These are phyloP conservation scores for Cutaneotrichosporon sp. DNA, from an alignment of 1,284 basidiomycete species.

Conservation along the genomic window DNA sequence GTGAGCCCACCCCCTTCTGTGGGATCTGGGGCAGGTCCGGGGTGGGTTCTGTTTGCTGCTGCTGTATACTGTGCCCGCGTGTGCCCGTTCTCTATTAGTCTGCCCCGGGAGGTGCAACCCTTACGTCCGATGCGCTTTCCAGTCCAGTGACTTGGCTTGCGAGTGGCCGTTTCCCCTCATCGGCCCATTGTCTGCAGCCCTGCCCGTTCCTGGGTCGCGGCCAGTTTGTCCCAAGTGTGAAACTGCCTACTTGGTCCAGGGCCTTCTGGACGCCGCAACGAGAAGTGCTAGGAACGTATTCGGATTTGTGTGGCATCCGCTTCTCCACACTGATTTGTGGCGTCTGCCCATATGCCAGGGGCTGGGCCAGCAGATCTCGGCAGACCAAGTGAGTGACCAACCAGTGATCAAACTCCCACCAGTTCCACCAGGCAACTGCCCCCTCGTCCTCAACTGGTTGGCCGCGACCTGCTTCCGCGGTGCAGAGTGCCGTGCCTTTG, in stretches of 20 bases:
- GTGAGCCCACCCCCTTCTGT: too few species aligned
- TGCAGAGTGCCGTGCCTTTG: not conserved
- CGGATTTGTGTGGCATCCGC: not conserved
- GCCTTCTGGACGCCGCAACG: not conserved
- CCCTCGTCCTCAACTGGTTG: not conserved
- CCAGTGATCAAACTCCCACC: too few species aligned
- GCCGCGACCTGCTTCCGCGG: not conserved
- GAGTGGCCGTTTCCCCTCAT: not conserved
- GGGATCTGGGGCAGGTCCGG: too few species aligned
- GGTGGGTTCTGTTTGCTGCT: too few species aligned
- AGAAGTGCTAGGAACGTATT: not conserved
- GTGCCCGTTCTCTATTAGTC: not conserved
- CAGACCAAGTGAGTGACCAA: not conserved
- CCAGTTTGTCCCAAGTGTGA: not conserved
- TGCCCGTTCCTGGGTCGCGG: not conserved
- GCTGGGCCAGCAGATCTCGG: not conserved
- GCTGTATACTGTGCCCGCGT: not conserved
- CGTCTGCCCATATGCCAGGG: not conserved
- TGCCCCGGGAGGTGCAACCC: not conserved
- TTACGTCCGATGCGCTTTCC: not conserved
- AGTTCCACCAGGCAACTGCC: not conserved
- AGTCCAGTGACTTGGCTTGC: not conserved
- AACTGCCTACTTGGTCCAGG: not conserved
- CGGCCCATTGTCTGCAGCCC: not conserved
- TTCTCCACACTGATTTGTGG: not conserved